Conservation (phyloP, 2,329 filamentous ascomycete species). For the Penicillium sp. region DNA sequence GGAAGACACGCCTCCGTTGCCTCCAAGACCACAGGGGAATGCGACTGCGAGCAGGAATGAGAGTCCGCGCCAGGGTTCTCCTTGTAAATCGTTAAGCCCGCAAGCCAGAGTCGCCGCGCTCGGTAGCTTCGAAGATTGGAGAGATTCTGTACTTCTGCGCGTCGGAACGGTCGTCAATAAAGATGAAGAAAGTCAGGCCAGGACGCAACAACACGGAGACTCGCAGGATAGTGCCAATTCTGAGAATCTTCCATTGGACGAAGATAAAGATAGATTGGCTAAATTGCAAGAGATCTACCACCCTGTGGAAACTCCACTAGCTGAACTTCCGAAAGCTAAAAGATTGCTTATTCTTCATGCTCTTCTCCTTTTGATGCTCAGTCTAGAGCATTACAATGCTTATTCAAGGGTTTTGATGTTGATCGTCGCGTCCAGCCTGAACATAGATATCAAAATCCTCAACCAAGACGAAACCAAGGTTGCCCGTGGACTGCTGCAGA, state of each 20-base stretch:
- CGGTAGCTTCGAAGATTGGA: constrained; percentile 76
- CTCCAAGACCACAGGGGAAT: constrained; percentile 10
- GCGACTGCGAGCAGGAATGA: not conserved
- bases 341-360: constrained; percentile 66
- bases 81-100: constrained; percentile 27
- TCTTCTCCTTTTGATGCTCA: constrained; percentile 67
- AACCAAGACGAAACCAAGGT: constrained; percentile 71
- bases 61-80: constrained; percentile 10
- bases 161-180: constrained; percentile 65
- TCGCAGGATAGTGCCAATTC: constrained; percentile 23
- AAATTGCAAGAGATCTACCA: constrained; percentile 48
- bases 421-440: constrained; percentile 65
- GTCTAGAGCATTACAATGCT: constrained; percentile 71
- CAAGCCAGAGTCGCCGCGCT: constrained; percentile 61
- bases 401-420: constrained; percentile 70
- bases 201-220: constrained; percentile 30
- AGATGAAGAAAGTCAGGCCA: constrained; percentile 42
- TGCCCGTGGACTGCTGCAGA: constrained; percentile 68
- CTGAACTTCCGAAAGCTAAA: constrained; percentile 39
- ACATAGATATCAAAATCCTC: constrained; percentile 62
- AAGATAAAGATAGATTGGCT: constrained; percentile 27
- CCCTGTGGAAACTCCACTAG: constrained; percentile 58
- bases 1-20: constrained; percentile 15
- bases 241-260: constrained; percentile 21
- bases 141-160: constrained; percentile 63